Percentiles rank a stretch among this genome's conserved stretches.
These are phyloP conservation scores for Barbarea vulgaris DNA, from an alignment of 345 rosid genomes.

Conservation along the genomic window DNA sequence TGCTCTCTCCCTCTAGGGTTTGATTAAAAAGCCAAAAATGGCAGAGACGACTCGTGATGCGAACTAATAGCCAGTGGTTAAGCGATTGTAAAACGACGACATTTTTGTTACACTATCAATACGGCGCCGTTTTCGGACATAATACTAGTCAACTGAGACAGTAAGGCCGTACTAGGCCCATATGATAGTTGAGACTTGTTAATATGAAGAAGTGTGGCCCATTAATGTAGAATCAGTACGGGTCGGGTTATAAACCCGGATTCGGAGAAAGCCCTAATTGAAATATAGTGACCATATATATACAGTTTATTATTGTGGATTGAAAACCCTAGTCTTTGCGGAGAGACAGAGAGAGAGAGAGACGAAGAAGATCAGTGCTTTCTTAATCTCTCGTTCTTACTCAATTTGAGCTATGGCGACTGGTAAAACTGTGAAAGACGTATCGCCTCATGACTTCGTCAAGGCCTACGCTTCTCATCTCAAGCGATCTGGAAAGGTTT, in stretches of 20 bases:
- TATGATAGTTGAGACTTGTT: too few species aligned
- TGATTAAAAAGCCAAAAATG: constrained; percentile 29
- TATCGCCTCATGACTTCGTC: constrained; percentile 83
- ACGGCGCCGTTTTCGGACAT: neutral
- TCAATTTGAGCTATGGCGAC: constrained; percentile 48
- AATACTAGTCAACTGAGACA: neutral
- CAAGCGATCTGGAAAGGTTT: constrained; percentile 93
- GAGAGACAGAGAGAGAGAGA: constrained; percentile 38
- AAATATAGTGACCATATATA: constrained; percentile 14
- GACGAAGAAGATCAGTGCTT: constrained; percentile 17
- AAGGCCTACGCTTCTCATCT: constrained; percentile 84
- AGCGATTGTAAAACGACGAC: neutral
- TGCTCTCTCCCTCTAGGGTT: constrained; percentile 39
- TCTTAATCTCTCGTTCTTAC: constrained; percentile 8
- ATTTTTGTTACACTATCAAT: neutral
- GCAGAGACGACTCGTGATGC: constrained; percentile 37
- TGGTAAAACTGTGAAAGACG: constrained; percentile 75
- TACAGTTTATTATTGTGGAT: neutral
- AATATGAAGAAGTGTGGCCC: neutral
- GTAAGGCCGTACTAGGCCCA: neutral
- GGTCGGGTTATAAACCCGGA: constrained; percentile 20
- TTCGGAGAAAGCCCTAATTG: constrained; percentile 41
- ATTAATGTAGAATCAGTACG: neutral
- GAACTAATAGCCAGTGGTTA: constrained; percentile 31
- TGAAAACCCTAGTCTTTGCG: constrained; percentile 39